These are phyloP conservation scores for Phanerodontia chrysosporium DNA, from an alignment of 768 basidiomycete species.

Conservation along the genomic window DNA sequence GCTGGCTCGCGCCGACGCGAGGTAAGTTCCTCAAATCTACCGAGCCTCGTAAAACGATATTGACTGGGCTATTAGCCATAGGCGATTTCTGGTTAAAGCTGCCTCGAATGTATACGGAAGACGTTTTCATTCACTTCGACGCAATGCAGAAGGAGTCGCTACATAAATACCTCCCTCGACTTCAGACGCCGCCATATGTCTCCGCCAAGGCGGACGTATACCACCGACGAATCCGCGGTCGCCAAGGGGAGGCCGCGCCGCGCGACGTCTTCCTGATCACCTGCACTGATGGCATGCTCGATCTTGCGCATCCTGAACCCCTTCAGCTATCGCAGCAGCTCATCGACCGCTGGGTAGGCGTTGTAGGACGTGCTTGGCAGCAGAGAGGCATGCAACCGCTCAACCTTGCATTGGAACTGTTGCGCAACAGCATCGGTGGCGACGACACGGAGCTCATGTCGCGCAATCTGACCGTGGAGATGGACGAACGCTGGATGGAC, in stretches of 20 bases:
- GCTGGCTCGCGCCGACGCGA: constrained; percentile 73
- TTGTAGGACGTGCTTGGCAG: constrained; percentile 27
- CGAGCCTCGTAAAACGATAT: neutral
- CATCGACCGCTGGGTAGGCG: constrained; percentile 32
- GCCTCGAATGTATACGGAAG: constrained; percentile 27
- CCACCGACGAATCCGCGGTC: constrained; percentile 28
- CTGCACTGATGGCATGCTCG: constrained; percentile 45
- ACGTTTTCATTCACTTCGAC: constrained; percentile 32
- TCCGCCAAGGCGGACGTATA: constrained; percentile 38
- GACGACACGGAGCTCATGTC: constrained; percentile 35
- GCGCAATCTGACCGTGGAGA: constrained; percentile 44
- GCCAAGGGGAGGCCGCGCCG: neutral
- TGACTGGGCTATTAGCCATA: constrained; percentile 24
- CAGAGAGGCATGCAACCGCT: constrained; percentile 5
- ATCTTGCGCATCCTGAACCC: constrained; percentile 33
- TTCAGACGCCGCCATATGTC: constrained; percentile 44
- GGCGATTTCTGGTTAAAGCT: constrained; percentile 37
- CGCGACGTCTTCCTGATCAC: constrained; percentile 32
- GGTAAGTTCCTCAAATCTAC: constrained; percentile 42
- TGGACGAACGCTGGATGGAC: constrained; percentile 48
- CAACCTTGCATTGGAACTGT: constrained; percentile 38
- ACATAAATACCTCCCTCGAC: constrained; percentile 29
- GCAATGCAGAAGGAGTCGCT: constrained; percentile 25
- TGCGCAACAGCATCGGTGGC: constrained; percentile 42
- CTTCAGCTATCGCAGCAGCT: constrained; percentile 20